Evolutionary conservation across 257 asterid genomes (phyloP), one percentile per base, ranked within the genome.

Genomic region (Scutellaria barbata): DNA sequence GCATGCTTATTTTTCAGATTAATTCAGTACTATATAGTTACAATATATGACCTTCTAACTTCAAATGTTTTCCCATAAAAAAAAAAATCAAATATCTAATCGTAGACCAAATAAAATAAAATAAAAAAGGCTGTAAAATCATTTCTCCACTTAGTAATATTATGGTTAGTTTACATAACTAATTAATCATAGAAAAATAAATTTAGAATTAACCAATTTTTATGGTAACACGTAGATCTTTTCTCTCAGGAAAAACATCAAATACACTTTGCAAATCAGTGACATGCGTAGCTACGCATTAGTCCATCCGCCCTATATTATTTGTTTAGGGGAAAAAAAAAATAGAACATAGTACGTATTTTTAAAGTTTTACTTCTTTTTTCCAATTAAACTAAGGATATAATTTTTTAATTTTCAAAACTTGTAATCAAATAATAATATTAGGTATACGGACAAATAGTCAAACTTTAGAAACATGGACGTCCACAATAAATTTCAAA

Each of bases 61-160:
- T 30, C 11, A 25, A 17, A 16, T 10, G 5, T 55, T 58, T 10
- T 45, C 35, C 25, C 52, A 1, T 68, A 71, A 43, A 46, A 22
- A 46, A 22, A 22, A 22, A 22, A 22, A 1, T 22, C 25, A 22
- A 22, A 22, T 22, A 22, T 22, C 2, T 1, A 22, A 22, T 22
- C 59, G 68, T 22, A 55, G 57, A n/a, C n/a, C n/a, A n/a, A n/a
- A n/a, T 55, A 58, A 35, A 16, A 58, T 25, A 69, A 53, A 69
- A 66, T 69, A 56, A 70, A 70, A 22, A 2, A 58, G 50, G 60
- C 68, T 35, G 5, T 25, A 16, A 43, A 43, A 48, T 35, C 52
- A 47, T 58, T 60, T 17, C 25, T 50, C 30, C 68, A 30, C 9
- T 40, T 43, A n/a, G 37, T 33, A 2, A 20, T 11, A 3, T 10